A percentile compares a stretch with the other conserved stretches of the same genome.
phyloP scores from a whole-genome alignment of 2,329 filamentous ascomycete genomes.

The Talaromyces sp. region DNA sequence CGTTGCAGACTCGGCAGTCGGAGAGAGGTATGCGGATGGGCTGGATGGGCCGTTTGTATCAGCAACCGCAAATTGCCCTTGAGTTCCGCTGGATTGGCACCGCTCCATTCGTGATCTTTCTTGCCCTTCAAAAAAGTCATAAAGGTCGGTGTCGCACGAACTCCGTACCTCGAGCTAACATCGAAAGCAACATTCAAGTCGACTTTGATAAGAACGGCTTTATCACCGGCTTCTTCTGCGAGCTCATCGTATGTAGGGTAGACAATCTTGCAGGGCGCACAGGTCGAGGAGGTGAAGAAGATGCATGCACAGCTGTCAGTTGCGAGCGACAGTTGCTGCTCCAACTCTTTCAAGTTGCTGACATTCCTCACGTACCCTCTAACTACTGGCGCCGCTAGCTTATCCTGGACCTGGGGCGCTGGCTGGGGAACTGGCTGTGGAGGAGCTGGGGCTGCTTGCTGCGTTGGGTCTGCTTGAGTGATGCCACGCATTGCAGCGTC shows the following conservation, averaged over 20 bases:
- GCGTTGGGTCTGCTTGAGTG: constrained; percentile 51
- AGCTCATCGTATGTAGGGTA: constrained; percentile 80
- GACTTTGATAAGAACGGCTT: constrained; percentile 72
- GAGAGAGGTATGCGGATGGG: constrained; percentile 70
- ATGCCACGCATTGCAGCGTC: constrained; percentile 59
- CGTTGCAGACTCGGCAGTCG: constrained; percentile 65
- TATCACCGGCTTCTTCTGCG: constrained; percentile 64
- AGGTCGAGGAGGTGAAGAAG: constrained; percentile 89
- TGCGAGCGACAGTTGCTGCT: constrained; percentile 56
- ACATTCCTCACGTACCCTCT: constrained; percentile 56
- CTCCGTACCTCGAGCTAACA: constrained; percentile 59
- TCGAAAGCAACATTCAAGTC: constrained; percentile 66
- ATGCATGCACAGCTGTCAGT: constrained; percentile 68
- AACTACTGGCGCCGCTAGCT: neutral
- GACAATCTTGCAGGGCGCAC: constrained; percentile 74
- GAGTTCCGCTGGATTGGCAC: constrained; percentile 65
- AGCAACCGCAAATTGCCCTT: constrained; percentile 68
- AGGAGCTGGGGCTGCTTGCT: constrained; percentile 17
- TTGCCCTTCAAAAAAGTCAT: constrained; percentile 74
- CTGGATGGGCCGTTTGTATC: constrained; percentile 67
- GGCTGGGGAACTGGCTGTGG: constrained; percentile 10
- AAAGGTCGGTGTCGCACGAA: constrained; percentile 81
- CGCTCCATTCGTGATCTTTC: constrained; percentile 74
- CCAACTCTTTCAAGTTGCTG: constrained; percentile 55
- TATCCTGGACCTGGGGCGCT: constrained; percentile 1